Evolutionary conservation across 1,284 basidiomycete species (phyloP), one percentile per base, ranked within the genome.

Genomic region (Heterobasidion parviporum): DNA sequence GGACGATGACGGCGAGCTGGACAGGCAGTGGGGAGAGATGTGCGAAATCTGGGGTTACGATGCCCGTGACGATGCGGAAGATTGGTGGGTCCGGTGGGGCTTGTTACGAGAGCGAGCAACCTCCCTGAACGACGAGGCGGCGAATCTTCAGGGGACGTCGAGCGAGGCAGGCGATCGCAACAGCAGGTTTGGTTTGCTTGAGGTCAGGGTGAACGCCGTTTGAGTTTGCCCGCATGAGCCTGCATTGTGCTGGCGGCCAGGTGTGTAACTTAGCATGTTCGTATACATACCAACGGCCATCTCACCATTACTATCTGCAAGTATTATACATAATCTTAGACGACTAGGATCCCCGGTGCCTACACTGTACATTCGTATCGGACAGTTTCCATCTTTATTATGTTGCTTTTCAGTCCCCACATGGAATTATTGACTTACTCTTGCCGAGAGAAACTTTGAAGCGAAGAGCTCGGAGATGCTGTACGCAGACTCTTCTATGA

Each of bases 1-100:
- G 26, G 59, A 55, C 53, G 62, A 62, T 46, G 62, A 63, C 20
- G 57, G 55, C 20, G 44, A 56, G 45, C 34, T 64, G 41, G 50
- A 56, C 45, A 54, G 52, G 32, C 58, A 62, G 56, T 61, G 59
- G 53, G 60, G 52, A 32, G 61, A 56, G n/a, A 55, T 63, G 47
- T 49, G 59, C 4, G 57, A 57, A 50, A 43, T 60, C 16, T 64
- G 60, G 49, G 55, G 50, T 10, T 60, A 63, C 50, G 50, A 57
- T 35, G 60, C 60, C 15, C 16, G 49, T 12, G 61, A 63, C 32
- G 61, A 60, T 12, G 61, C 58, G 8, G 58, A 56, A 32, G 55
- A 56, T 44, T 56, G 55, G 55, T 56, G 55, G 55, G 55, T 56
- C 32, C 50, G 52, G 16, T 56, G 55, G 55, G 55, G 55, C 12